Base-by-base conservation (phyloP, 352 stramenopile species). In the Blastocystis hominis region DNA sequence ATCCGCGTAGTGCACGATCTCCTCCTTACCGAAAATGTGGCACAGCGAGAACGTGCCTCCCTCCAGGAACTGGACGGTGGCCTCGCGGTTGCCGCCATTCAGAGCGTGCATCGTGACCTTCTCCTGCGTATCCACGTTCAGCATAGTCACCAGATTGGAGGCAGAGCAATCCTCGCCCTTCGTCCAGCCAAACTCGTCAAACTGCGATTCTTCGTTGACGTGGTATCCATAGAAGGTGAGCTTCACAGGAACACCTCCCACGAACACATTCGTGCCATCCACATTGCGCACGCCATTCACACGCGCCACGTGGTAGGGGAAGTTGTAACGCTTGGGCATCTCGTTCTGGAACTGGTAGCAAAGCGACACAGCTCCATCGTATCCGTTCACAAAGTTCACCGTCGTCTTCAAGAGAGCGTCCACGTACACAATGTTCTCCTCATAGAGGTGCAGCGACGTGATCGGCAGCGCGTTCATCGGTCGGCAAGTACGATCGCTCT, bases 301-400 rank as follows among this genome's bases (percentile, higher is more conserved):
- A 24, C 62, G 66, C 13, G 40, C 24, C 6, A 87, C 63, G 30
- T 46, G 42, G 46, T 55, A 87, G n/a, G 44, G 36, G 46, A 77
- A 77, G 44, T 55, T 24, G 55, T 87, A 87, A 6, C 66, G 62
- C 44, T 64, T 77, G 10, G 42, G 20, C 42, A n/a, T 20, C 66
- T 87, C 77, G 9, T 46, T 61, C 15, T 47, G 46, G 53, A 87
- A 87, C 66, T 87, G 77, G 30, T 87, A 87, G 55, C 77, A 87
- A 9, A 87, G 42, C 15, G 53, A 78, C 62, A 87, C 66, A 15
- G 63, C 20, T 13, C 40, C 44, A 46, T 84, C 72, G 46, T 87
- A 87, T n/a, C 62, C 66, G 15, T 64, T 34, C 50, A 50, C n/a
- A 47, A 87, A 87, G 42, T 76, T 87, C 44, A 87, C 46, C 10